Base-by-base conservation (phyloP, 2,329 filamentous ascomycete species). In the Exophiala alcalophila region DNA sequence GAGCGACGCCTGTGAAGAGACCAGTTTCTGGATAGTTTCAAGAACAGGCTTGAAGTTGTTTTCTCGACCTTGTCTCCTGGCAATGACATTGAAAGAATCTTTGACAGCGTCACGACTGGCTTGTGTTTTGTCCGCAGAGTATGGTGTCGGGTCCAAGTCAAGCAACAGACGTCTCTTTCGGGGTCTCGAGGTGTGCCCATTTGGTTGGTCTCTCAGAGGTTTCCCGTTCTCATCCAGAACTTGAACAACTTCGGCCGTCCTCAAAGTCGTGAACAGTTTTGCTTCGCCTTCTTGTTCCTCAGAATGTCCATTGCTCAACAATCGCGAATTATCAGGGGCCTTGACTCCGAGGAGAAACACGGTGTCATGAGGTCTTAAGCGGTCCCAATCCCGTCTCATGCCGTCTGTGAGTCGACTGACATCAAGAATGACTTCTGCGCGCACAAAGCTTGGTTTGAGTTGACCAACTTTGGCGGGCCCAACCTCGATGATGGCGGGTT, bases 1-100 rank as follows among this genome's bases (percentile, higher is more conserved):
- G 40, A 97, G 74, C 5, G 86, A 85, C 14, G 91, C 82, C 56
- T 94, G 86, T 1, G 89, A 89, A 23, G 94, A 72, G 2, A 88
- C 84, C 20, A 98, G 76, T 52, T 80, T 86, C 59, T 84, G 86
- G 60, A 98, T 94, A 1, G 90, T 95, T 57, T 96, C 86, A 24
- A 98, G 73, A 7, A 98, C 83, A 7, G 90, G 82, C 60, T 87
- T 94, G 73, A 98, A 98, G 65, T 98, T 98, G 68, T 98, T 98
- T 65, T 98, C 92, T 47, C 90, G 77, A 19, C 86, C 83, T 61
- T 80, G 83, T 55, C 92, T 78, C 44, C 92, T 83, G 37, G 95
- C 76, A 40, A 98, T 71, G 27, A 97, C 68, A 59, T 98, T 98
- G 59, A 98, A 81, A 23, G 74, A 75, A 31, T 86, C 82, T 63